A percentile compares a stretch with the other conserved stretches of the same genome.
phyloP scores from a whole-genome alignment of 176 grass and related monocot genomes.

The Triticum monococcum region DNA sequence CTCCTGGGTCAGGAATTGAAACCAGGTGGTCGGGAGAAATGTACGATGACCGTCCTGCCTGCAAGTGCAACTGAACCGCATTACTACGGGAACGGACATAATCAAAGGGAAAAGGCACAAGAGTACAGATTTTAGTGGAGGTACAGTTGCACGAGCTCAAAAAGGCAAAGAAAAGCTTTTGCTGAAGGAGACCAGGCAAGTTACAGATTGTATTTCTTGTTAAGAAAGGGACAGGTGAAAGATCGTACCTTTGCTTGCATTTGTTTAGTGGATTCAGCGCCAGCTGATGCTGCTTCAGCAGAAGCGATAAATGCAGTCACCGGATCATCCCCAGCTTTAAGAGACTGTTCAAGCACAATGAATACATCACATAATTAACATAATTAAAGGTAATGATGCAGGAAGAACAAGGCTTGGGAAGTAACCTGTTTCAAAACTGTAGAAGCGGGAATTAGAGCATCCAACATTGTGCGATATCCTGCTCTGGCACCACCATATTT shows the following conservation, averaged over 20 bases:
- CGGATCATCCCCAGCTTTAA: constrained; percentile 84
- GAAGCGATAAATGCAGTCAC: constrained; percentile 70
- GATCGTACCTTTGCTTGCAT: constrained; percentile 86
- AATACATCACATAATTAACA: constrained; percentile 27
- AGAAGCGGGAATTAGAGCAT: constrained; percentile 96
- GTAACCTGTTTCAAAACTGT: constrained; percentile 67
- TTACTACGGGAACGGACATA: background rate
- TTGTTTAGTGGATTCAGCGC: constrained; percentile 87
- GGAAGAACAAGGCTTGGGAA: constrained; percentile 7
- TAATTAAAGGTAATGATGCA: constrained; percentile 4
- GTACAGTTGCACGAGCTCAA: background rate
- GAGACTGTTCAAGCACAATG: constrained; percentile 49
- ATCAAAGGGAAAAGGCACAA: background rate
- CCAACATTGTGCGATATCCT: constrained; percentile 95
- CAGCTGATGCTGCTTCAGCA: constrained; percentile 85
- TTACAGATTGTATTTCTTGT: background rate
- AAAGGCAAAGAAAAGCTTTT: background rate
- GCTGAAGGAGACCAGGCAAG: background rate
- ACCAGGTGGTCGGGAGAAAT: constrained; percentile 61
- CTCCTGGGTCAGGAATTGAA: constrained; percentile 87
- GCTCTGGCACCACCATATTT: constrained; percentile 92
- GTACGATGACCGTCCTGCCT: constrained; percentile 93
- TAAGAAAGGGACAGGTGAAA: constrained; percentile 1
- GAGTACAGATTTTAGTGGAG: background rate
- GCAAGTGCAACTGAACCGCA: constrained; percentile 25